Evolutionary conservation across 495 filamentous ascomycete species (phyloP).

Genomic region (Neurospora sp.): DNA sequence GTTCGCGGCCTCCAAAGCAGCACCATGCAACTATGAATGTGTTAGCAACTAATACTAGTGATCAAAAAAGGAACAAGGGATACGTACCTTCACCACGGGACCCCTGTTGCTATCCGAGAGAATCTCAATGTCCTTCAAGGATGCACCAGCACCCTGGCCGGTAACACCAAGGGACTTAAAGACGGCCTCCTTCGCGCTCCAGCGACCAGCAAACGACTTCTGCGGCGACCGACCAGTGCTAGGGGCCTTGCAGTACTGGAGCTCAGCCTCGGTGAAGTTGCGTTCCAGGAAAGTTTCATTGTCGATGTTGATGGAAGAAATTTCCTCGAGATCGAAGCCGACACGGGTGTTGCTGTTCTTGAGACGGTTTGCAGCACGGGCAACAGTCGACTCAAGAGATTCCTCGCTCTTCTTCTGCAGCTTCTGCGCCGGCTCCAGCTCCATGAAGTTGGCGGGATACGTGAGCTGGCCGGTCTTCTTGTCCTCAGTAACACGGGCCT

Average conservation of each 20-base stretch:
- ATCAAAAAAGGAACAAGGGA: background rate
- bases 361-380: slow-evolving; percentile 49
- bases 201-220: slow-evolving; percentile 82
- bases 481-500: slow-evolving; percentile 73
- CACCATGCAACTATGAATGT: slow-evolving; percentile 62
- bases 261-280: slow-evolving; percentile 81
- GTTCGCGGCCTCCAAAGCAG: slow-evolving; percentile 68
- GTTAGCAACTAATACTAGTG: slow-evolving; percentile 26
- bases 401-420: slow-evolving; percentile 43
- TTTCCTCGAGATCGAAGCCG: slow-evolving; percentile 84
- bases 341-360: slow-evolving; percentile 65
- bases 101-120: slow-evolving; percentile 66
- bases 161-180: slow-evolving; percentile 94
- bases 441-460: slow-evolving; percentile 56
- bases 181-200: slow-evolving; percentile 96
- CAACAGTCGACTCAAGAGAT: slow-evolving; percentile 59
- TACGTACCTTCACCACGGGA: slow-evolving; percentile 72
- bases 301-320: slow-evolving; percentile 74
- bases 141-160: slow-evolving; percentile 77
- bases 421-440: slow-evolving; percentile 9
- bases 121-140: slow-evolving; percentile 93
- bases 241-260: slow-evolving; percentile 74
- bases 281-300: slow-evolving; percentile 91
- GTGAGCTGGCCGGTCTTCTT: slow-evolving; percentile 69
- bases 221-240: slow-evolving; percentile 48